Percentiles rank a stretch among this genome's conserved stretches.
phyloP scores from a whole-genome alignment of 2,329 filamentous ascomycete species.

The Trichoderma semiorbis region DNA sequence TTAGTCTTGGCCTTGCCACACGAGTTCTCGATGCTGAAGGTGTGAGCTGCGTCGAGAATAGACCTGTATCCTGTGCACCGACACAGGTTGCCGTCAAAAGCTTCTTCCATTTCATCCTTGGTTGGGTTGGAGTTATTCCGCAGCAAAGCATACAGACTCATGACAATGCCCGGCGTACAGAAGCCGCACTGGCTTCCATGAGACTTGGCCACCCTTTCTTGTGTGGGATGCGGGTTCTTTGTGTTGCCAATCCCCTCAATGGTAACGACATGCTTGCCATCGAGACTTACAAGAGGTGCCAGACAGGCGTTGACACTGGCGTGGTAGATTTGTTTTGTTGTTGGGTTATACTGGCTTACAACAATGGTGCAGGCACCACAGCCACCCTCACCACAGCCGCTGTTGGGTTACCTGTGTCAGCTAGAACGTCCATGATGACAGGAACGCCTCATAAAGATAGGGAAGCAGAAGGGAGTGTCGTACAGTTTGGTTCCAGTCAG shows the following conservation, averaged over 20 bases:
- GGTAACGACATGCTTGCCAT: conserved; percentile 97
- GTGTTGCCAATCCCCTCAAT: conserved; percentile 92
- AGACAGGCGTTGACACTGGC: conserved; percentile 95
- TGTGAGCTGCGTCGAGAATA: conserved; percentile 90
- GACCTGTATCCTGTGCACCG: conserved; percentile 93
- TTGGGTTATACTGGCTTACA: conserved; percentile 88
- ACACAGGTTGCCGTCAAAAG: conserved; percentile 94
- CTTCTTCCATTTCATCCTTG: conserved; percentile 85
- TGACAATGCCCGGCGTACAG: conserved; percentile 96
- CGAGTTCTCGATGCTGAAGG: conserved; percentile 62
- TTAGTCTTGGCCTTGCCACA: conserved; percentile 48
- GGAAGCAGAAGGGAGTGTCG: conserved; percentile 22
- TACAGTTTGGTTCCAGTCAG: conserved; percentile 90
- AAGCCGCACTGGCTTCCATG: conserved; percentile 94
- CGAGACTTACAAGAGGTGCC: conserved; percentile 85
- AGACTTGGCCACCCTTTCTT: conserved; percentile 85
- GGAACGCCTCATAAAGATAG: neutral
- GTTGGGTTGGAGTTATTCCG: conserved; percentile 77
- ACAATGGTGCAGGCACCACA: conserved; percentile 97
- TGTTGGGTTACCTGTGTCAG: conserved; percentile 28
- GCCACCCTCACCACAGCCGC: conserved; percentile 90
- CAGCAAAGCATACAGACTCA: conserved; percentile 91
- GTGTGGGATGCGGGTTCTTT: conserved; percentile 80
- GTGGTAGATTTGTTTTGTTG: conserved; percentile 89
- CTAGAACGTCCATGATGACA: neutral